Evolutionary conservation across 1,139 yeast genomes (phyloP).

Genomic region (Pichia sp.): DNA sequence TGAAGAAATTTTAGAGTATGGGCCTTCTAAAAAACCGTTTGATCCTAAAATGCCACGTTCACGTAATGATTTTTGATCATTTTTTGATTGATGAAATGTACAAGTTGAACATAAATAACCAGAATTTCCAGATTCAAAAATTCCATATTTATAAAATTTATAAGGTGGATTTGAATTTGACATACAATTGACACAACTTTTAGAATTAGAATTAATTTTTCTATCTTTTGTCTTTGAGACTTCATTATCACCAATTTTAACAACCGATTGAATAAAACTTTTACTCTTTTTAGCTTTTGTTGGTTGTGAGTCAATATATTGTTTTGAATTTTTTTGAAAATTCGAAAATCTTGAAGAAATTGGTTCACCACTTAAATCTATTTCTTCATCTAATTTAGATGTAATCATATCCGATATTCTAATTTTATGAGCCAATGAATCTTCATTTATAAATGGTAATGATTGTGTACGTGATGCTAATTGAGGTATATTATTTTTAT

Average conservation of each 20-base stretch:
- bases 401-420: constrained; percentile 25
- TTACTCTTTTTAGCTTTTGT: constrained; percentile 26
- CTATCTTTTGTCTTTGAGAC: not conserved
- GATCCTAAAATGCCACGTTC: constrained; percentile 29
- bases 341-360: constrained; percentile 29
- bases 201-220: not conserved
- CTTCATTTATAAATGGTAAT: constrained; percentile 27
- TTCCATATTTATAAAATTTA: constrained; percentile 29
- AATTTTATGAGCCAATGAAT: constrained; percentile 28
- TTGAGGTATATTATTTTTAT: constrained; percentile 18
- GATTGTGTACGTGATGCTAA: constrained; percentile 31
- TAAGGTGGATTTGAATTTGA: constrained; percentile 27
- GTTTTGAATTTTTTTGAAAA: constrained; percentile 22
- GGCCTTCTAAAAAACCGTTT: constrained; percentile 29
- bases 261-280: constrained; percentile 27
- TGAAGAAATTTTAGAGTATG: constrained; percentile 19
- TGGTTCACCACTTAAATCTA: constrained; percentile 24
- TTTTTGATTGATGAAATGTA: constrained; percentile 19
- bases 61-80: constrained; percentile 22
- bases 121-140: constrained; percentile 30
- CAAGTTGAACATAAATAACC: constrained; percentile 30
- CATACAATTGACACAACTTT: constrained; percentile 29
- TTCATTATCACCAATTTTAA: constrained; percentile 27
- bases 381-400: constrained; percentile 11
- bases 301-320: constrained; percentile 20